Percentiles rank a stretch among this genome's conserved stretches.
These are phyloP conservation scores for Diaporthe sp. DNA, from an alignment of 2,329 filamentous ascomycete genomes.

Conservation along the genomic window DNA sequence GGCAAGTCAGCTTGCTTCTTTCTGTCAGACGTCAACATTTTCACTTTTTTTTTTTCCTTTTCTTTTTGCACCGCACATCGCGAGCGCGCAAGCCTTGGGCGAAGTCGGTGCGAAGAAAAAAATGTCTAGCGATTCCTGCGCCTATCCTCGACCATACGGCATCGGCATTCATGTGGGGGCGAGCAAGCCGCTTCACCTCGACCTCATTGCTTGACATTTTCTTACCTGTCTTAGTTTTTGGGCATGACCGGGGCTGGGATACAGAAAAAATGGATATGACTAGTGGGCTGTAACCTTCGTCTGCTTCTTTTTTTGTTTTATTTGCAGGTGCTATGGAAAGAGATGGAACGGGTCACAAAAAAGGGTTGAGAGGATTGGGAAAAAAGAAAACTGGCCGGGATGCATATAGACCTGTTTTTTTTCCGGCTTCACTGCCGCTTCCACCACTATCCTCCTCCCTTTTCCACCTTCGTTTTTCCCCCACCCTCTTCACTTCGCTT, in stretches of 20 bases:
- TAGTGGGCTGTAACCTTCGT: slow-evolving; percentile 21
- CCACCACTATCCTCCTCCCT: slow-evolving; percentile 26
- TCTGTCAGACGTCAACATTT: slow-evolving; percentile 32
- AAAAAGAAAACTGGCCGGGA: slow-evolving; percentile 40
- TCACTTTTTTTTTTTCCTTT: not conserved
- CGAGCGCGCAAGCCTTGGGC: slow-evolving; percentile 29
- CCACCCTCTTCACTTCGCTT: slow-evolving; percentile 33
- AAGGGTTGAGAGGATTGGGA: slow-evolving; percentile 34
- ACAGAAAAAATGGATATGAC: slow-evolving; percentile 34
- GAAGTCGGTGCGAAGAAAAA: slow-evolving; percentile 15
- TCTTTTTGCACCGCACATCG: slow-evolving; percentile 1
- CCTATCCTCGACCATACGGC: slow-evolving; percentile 5
- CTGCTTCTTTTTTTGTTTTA: slow-evolving; percentile 26
- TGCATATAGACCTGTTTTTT: slow-evolving; percentile 42
- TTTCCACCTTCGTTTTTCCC: slow-evolving; percentile 26
- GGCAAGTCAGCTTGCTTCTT: slow-evolving; percentile 36
- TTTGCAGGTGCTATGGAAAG: slow-evolving; percentile 32
- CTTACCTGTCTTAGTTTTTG: slow-evolving; percentile 25
- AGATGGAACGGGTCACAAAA: slow-evolving; percentile 33
- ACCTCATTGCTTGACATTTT: slow-evolving; percentile 15
- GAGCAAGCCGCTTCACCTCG: slow-evolving; percentile 16
- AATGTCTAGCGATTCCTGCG: slow-evolving; percentile 25
- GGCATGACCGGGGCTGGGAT: slow-evolving; percentile 35
- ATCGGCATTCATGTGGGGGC: slow-evolving; percentile 20
- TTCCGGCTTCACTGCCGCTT: slow-evolving; percentile 35